These are phyloP conservation scores for Pseudotsuga menziesii DNA, from an alignment of 75 land plant genomes.

Conservation along the genomic window DNA sequence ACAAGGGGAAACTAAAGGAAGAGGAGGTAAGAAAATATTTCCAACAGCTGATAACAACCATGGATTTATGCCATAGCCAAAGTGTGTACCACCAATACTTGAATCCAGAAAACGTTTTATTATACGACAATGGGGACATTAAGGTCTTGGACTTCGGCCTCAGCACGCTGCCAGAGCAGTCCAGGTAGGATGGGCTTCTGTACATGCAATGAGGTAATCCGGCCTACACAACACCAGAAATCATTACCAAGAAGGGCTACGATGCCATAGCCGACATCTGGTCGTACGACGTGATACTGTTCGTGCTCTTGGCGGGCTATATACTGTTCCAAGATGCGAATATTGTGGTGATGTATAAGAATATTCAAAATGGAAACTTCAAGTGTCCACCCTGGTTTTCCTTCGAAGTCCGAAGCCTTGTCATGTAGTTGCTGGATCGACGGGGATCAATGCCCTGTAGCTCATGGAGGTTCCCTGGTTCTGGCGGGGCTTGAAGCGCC, in stretches of 20 bases:
- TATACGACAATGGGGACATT: constrained; percentile 13
- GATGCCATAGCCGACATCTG: constrained; percentile 60
- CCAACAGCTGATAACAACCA: constrained; percentile 44
- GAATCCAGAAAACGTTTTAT: too few relatives aligned
- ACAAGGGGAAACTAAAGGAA: constrained; percentile 10
- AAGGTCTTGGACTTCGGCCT: constrained; percentile 61
- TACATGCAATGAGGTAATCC: constrained; percentile 66
- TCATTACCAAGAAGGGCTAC: constrained; percentile 47
- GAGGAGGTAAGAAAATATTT: constrained; percentile 47
- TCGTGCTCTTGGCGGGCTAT: constrained; percentile 46
- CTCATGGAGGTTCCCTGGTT: constrained; percentile 51
- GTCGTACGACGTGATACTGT: constrained; percentile 65
- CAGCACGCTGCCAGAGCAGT: constrained; percentile 35
- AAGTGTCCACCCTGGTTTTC: constrained; percentile 70
- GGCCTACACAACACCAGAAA: constrained; percentile 69
- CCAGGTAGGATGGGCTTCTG: constrained; percentile 42
- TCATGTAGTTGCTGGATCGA: constrained; percentile 54
- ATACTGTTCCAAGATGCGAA: constrained; percentile 60
- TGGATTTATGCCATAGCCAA: constrained; percentile 53
- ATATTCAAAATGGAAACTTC: constrained; percentile 57
- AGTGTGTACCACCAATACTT: constrained; percentile 43
- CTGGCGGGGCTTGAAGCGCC: neutral
- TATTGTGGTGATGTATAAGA: constrained; percentile 43
- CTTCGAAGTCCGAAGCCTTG: constrained; percentile 33
- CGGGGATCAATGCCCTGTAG: constrained; percentile 39